A percentile compares a stretch with the other conserved stretches of the same genome.
Evolutionary conservation across 495 filamentous ascomycete genomes (phyloP).

Genomic region (Lichina pygmaea): DNA sequence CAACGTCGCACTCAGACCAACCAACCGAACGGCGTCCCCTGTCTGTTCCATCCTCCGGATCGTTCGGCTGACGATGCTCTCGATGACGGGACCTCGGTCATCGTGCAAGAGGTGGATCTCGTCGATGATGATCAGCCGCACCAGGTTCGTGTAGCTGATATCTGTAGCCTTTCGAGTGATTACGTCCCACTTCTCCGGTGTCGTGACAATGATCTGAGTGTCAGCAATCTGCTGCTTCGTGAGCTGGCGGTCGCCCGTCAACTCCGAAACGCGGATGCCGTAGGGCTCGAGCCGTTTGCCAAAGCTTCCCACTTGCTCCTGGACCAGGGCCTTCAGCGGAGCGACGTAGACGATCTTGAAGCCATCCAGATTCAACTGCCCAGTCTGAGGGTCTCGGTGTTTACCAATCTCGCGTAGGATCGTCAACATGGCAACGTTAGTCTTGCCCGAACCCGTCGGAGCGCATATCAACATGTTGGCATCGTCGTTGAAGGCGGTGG

Average conservation of each 20-base stretch:
- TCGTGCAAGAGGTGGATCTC: conserved; percentile 97
- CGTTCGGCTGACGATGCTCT: conserved; percentile 88
- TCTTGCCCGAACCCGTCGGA: conserved; percentile 92
- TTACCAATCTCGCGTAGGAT: conserved; percentile 95
- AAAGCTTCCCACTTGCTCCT: conserved; percentile 94
- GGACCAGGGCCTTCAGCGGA: conserved; percentile 79
- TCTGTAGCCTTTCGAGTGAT: conserved; percentile 97
- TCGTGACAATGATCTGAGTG: conserved; percentile 95
- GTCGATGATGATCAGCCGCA: conserved; percentile 84
- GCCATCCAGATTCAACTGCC: conserved; percentile 75
- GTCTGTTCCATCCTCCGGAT: conserved; percentile 84
- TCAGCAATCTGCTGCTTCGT: conserved; percentile 97
- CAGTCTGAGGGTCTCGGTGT: conserved; percentile 60
- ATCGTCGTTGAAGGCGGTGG: conserved; percentile 76
- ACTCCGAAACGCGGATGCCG: conserved; percentile 72
- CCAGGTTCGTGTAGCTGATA: conserved; percentile 86
- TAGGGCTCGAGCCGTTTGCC: conserved; percentile 74
- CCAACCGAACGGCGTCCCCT: conserved; percentile 65
- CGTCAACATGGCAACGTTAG: conserved; percentile 93
- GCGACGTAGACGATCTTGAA: conserved; percentile 97
- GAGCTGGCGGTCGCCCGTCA: conserved; percentile 93
- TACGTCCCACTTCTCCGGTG: conserved; percentile 97
- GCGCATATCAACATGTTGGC: conserved; percentile 95
- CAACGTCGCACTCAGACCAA: conserved; percentile 83
- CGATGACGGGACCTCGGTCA: conserved; percentile 85